Evolutionary conservation across 768 basidiomycete species (phyloP), one percentile per base, ranked within the genome.

Genomic region (Filobasidium wieringae): DNA sequence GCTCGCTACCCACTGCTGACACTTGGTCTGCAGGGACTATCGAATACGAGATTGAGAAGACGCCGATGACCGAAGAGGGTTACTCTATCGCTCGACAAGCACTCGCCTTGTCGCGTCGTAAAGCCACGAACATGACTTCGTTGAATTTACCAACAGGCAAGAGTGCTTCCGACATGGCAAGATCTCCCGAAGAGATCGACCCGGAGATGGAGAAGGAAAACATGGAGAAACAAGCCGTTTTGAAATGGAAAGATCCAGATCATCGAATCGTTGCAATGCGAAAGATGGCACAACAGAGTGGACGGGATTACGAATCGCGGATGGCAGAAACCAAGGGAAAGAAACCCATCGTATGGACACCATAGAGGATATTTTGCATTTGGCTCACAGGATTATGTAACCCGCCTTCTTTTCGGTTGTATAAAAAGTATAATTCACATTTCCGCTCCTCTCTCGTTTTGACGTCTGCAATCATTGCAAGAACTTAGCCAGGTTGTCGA

Each of bases 1-100:
- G n/a, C n/a, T n/a, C n/a, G n/a, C n/a, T n/a, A n/a, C n/a, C n/a
- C n/a, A 22, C n/a, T 4, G 43, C 27, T 41, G 41, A 39, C 43
- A 32, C 30, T 5, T 22, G 19, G 17, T 43, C 29, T 30, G 14
- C 61, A 88, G 87, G 86, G 85, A 77, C 76, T 0, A 63, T 83
- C 22, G 77, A 80, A 12, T 89, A 84, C 77, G 75, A 76, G 34
- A 74, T 88, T 39, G 71, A 73, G 8, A 57, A 58, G 40, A 55
- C 59, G n/a, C 27, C 32, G 1, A 53, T 57, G 33, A 59, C 52
- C 29, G 55, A 51, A 12, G 22, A 58, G 11, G 55, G 51, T 7
- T 36, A 62, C 24, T 11, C 32, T 1, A 39, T 34, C 11, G 63
- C 65, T n/a, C 61, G 62, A 3, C 37, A 37, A 26, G 60, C 51